These are phyloP conservation scores for Kwoniella shandongensis DNA, from an alignment of 768 basidiomycete genomes.

Conservation along the genomic window DNA sequence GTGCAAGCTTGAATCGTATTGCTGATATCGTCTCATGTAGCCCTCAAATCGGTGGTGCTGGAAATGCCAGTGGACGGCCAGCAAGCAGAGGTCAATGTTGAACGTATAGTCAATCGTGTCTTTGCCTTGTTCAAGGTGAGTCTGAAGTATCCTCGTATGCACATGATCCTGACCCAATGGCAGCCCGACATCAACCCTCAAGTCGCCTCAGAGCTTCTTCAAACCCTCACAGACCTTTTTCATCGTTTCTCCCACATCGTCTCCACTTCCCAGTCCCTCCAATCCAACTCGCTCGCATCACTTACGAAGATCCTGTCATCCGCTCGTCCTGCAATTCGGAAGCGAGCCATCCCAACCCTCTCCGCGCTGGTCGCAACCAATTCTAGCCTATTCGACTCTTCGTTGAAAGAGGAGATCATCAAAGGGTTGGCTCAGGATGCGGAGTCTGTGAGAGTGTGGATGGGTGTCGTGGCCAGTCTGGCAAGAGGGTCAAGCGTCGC, in stretches of 20 bases:
- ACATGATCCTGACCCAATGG: not conserved
- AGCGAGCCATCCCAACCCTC: constrained; percentile 78
- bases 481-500: constrained; percentile 62
- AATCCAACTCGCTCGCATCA: constrained; percentile 61
- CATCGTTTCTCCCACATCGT: constrained; percentile 68
- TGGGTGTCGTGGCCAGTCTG: constrained; percentile 64
- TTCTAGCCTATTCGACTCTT: constrained; percentile 62
- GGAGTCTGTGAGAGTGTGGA: constrained; percentile 57
- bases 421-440: constrained; percentile 26
- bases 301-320: constrained; percentile 68
- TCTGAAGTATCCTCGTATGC: not conserved
- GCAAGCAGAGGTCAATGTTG: constrained; percentile 74
- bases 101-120: constrained; percentile 79
- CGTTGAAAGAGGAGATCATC: constrained; percentile 62
- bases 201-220: constrained; percentile 60
- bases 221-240: constrained; percentile 70
- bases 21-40: constrained; percentile 55
- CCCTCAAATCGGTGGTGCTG: constrained; percentile 89
- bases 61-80: constrained; percentile 82
- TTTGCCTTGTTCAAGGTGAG: constrained; percentile 77
- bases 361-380: constrained; percentile 78
- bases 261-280: constrained; percentile 24
- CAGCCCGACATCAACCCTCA: constrained; percentile 51
- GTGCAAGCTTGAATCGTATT: not conserved
- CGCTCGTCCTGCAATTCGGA: constrained; percentile 80